These are phyloP conservation scores for Sporisorium reilianum DNA, from an alignment of 1,284 basidiomycete species.

Conservation along the genomic window DNA sequence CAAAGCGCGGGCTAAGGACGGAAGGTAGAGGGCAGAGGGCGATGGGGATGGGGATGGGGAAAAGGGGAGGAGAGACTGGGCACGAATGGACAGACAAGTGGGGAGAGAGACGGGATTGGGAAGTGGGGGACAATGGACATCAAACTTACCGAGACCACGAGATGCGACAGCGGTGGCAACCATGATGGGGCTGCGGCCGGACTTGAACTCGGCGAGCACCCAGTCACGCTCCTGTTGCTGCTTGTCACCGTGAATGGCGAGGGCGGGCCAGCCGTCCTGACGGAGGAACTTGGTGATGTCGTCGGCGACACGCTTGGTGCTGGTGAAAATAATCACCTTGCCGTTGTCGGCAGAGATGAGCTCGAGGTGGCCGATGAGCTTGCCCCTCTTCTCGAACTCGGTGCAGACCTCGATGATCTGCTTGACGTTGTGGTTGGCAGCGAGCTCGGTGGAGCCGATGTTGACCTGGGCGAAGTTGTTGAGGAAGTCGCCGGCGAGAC, in stretches of 20 bases:
- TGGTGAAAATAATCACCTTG: constrained; percentile 98
- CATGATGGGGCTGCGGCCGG: constrained; percentile 94
- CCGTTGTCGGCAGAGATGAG: constrained; percentile 95
- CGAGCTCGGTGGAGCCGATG: constrained; percentile 97
- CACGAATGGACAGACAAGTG: neutral
- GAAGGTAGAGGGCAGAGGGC: neutral
- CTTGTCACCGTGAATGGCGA: constrained; percentile 98
- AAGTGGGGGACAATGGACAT: neutral
- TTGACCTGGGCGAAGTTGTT: constrained; percentile 97
- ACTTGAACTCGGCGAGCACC: constrained; percentile 98
- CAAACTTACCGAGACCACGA: constrained; percentile 97
- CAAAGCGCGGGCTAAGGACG: constrained; percentile 4
- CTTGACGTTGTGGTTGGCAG: constrained; percentile 96
- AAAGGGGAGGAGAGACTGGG: constrained; percentile 2
- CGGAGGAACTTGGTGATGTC: constrained; percentile 85
- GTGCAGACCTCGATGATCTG: constrained; percentile 97
- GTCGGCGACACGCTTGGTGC: constrained; percentile 96
- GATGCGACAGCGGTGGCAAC: constrained; percentile 88
- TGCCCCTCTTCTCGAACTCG: constrained; percentile 96
- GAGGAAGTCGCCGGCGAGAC: constrained; percentile 94
- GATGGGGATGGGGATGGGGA: no score
- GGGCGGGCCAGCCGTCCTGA: constrained; percentile 88
- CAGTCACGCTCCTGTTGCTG: constrained; percentile 92
- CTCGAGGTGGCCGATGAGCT: constrained; percentile 96
- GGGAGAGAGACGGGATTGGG: constrained; percentile 2